A percentile compares a stretch with the other conserved stretches of the same genome.
These are phyloP conservation scores for Penicillium palitans DNA, from an alignment of 2,329 filamentous ascomycete genomes.

Conservation along the genomic window DNA sequence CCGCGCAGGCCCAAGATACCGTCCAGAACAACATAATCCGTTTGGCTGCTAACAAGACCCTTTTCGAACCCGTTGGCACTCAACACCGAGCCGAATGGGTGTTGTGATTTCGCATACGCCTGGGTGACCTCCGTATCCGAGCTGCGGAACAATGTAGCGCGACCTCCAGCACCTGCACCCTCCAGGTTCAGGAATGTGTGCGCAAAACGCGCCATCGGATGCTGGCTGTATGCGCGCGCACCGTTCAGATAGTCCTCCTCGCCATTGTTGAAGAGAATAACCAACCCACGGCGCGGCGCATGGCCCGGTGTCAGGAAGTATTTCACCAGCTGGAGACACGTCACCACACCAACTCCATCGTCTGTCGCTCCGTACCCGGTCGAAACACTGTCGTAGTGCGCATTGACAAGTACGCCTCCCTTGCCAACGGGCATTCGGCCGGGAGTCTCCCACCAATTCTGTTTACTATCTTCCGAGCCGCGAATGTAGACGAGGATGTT, in stretches of 20 bases:
- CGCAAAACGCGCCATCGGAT: slow-evolving; percentile 75
- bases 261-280: slow-evolving; percentile 88
- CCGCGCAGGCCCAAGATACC: slow-evolving; percentile 78
- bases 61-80: slow-evolving; percentile 80
- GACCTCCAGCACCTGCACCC: slow-evolving; percentile 86
- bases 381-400: slow-evolving; percentile 91
- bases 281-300: slow-evolving; percentile 74
- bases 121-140: slow-evolving; percentile 83
- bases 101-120: slow-evolving; percentile 68
- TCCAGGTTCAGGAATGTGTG: slow-evolving; percentile 94
- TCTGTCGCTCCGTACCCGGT: slow-evolving; percentile 93
- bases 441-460: slow-evolving; percentile 68
- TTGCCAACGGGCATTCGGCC: slow-evolving; percentile 56
- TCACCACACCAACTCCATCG: slow-evolving; percentile 87
- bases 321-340: slow-evolving; percentile 77
- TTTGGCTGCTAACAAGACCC: slow-evolving; percentile 77
- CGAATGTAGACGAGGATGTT: slow-evolving; percentile 92
- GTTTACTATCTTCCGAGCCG: slow-evolving; percentile 70
- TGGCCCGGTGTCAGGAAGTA: slow-evolving; percentile 75
- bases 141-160: slow-evolving; percentile 81
- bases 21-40: slow-evolving; percentile 84
- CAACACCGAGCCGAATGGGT: slow-evolving; percentile 83
- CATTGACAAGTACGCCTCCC: slow-evolving; percentile 86
- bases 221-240: slow-evolving; percentile 78
- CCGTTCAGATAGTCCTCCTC: slow-evolving; percentile 93